Evolutionary conservation across 208 protist genomes (phyloP), one percentile per base, ranked within the genome.

Genomic region (Strigomonas oncopelti): DNA sequence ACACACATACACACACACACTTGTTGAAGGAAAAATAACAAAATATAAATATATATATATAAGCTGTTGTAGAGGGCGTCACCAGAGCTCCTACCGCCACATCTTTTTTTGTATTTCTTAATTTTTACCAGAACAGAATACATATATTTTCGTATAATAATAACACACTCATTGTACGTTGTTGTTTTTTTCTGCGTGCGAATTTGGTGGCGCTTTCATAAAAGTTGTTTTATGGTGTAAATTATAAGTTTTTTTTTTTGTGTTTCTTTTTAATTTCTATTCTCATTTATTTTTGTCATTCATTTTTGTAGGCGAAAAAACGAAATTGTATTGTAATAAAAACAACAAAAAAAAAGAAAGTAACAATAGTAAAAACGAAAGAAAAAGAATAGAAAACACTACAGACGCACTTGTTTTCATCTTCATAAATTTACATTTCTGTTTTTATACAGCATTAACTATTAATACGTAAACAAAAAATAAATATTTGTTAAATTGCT

Each of bases 231-330:
- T 38, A 13, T 24, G 52, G 63, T 45, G 29, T 3, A 46, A 55
- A 5, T 61, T 48, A n/a, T 38, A 54, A 46, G n/a, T 65, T 56
- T 13, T 71, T 65, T 57, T 61, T 59, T 29, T 25, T 73, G 25
- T 61, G 22, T 61, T 36, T 29, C 27, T 36, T 4, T 24, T 8
- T 62, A 62, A 62, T 54, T 34, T 54, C 1, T n/a, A 25, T 54
- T 64, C 24, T 64, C 29, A 22, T 61, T 64, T 48, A 24, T n/a
- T 24, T 32, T 64, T 45, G 5, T 61, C 56, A 8, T 24, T 45
- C 32, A 9, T 61, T 36, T 5, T 38, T n/a, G 32, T 16, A 7
- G 11, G 32, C 31, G n/a, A 27, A 61, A 8, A 5, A 34, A 18
- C 11, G 18, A 7, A n/a, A 5, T 61, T 32, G 18, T 46, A 18